These are phyloP conservation scores for Fistulinella cinereoalba DNA, from an alignment of 1,284 basidiomycete genomes.

Conservation along the genomic window DNA sequence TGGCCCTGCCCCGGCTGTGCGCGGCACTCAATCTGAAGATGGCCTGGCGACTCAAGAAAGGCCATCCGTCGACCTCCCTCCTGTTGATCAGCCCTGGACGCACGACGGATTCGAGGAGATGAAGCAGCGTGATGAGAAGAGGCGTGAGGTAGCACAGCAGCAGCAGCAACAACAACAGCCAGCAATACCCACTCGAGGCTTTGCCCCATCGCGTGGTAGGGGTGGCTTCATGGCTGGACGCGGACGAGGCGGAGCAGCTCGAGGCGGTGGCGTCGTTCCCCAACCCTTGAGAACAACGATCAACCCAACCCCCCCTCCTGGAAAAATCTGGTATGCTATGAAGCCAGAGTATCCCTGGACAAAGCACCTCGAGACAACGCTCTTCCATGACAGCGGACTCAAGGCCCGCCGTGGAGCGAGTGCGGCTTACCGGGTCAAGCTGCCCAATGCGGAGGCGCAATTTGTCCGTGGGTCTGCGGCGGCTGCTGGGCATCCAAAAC, in stretches of 20 bases:
- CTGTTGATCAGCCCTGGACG: slow-evolving; percentile 68
- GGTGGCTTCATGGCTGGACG: slow-evolving; percentile 38
- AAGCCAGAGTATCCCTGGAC: slow-evolving; percentile 79
- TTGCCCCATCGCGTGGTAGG: slow-evolving; percentile 37
- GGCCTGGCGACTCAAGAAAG: slow-evolving; percentile 22
- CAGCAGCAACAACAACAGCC: too few relatives aligned
- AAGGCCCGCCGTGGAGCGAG: slow-evolving; percentile 56
- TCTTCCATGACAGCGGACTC: slow-evolving; percentile 58
- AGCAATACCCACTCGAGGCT: slow-evolving; percentile 30
- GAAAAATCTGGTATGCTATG: slow-evolving; percentile 63
- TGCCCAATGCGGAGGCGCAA: slow-evolving; percentile 46
- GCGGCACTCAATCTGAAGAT: slow-evolving; percentile 22
- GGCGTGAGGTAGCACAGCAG: slow-evolving; percentile 37
- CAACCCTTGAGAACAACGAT: slow-evolving; percentile 22
- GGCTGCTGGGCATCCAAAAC: slow-evolving; percentile 10
- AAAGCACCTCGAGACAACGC: slow-evolving; percentile 69
- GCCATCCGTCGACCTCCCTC: slow-evolving; percentile 41
- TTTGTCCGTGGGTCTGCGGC: slow-evolving; percentile 27
- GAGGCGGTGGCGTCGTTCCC: slow-evolving; percentile 43
- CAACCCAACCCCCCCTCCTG: slow-evolving; percentile 27
- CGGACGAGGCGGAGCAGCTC: slow-evolving; percentile 42
- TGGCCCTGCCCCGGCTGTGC: slow-evolving; percentile 8
- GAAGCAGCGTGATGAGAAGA: slow-evolving; percentile 66
- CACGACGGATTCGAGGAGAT: slow-evolving; percentile 85
- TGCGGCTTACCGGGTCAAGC: slow-evolving; percentile 54